Conservation (phyloP, 1,139 yeast genomes). For the Kluyveromyces sp. region DNA sequence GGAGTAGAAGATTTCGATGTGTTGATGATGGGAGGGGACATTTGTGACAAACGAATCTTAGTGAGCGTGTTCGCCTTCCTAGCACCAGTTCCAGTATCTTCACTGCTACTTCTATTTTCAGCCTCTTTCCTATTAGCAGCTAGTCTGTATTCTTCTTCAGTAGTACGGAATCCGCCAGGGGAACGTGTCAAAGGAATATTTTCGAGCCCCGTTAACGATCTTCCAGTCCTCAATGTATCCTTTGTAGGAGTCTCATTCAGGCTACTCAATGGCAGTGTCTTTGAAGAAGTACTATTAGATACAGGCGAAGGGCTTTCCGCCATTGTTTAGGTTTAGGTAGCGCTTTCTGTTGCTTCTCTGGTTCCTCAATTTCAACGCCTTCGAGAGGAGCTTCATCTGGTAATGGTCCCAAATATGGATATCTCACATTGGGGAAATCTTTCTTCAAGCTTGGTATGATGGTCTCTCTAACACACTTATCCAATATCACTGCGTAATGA, state of each 20-base stretch:
- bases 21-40: conserved; percentile 13
- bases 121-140: conserved; percentile 1
- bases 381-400: conserved; percentile 40
- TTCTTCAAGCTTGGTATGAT: conserved; percentile 45
- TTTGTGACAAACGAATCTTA: conserved; percentile 12
- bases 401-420: conserved; percentile 70
- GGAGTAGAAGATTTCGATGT: conserved; percentile 19
- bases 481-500: conserved; percentile 64
- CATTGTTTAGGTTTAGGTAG: not conserved
- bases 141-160: conserved; percentile 1
- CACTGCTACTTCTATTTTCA: not conserved
- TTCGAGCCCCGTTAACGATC: not conserved
- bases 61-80: conserved; percentile 9
- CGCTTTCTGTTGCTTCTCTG: conserved; percentile 4
- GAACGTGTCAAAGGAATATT: not conserved
- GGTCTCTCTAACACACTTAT: conserved; percentile 46
- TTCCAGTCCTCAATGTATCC: not conserved
- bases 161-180: conserved; percentile 1
- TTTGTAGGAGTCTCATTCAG: not conserved
- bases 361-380: conserved; percentile 9
- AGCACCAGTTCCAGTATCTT: not conserved
- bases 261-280: not conserved
- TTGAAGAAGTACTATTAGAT: not conserved
- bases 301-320: not conserved
- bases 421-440: conserved; percentile 39